Evolutionary conservation across 108 stramenopile species (phyloP).

Genomic region (Stephanodiscus triporus): DNA sequence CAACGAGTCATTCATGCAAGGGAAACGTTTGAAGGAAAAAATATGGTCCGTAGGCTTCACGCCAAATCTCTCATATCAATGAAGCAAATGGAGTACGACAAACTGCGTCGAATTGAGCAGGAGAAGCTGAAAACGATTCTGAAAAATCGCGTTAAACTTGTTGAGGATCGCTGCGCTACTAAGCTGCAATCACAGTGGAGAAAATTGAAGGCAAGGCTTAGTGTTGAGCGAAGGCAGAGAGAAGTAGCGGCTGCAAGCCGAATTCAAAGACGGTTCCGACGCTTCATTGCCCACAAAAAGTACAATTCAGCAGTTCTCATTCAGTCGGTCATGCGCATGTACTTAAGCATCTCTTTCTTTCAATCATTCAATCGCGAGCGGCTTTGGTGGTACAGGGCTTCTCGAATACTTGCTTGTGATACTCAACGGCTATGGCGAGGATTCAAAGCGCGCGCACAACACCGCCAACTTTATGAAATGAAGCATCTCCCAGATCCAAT

Average conservation of each 20-base stretch:
- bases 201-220: slow-evolving; percentile 21
- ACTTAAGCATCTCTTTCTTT: neutral
- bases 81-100: slow-evolving; percentile 29
- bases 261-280: slow-evolving; percentile 35
- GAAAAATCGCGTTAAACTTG: slow-evolving; percentile 19
- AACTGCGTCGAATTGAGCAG: slow-evolving; percentile 20
- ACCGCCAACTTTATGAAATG: too few species aligned
- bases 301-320: slow-evolving; percentile 13
- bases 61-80: slow-evolving; percentile 22
- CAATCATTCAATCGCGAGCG: too few species aligned
- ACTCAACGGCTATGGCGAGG: too few species aligned
- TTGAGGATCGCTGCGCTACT: slow-evolving; percentile 26
- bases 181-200: slow-evolving; percentile 39
- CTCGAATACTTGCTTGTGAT: too few species aligned
- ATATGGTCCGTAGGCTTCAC: slow-evolving; percentile 23
- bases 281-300: neutral
- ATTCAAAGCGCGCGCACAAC: too few species aligned
- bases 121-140: slow-evolving; percentile 9
- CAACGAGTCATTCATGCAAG: slow-evolving; percentile 47
- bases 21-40: slow-evolving; percentile 23
- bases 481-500: too few species aligned
- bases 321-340: slow-evolving; percentile 42
- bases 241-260: slow-evolving; percentile 31
- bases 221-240: slow-evolving; percentile 5
- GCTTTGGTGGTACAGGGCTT: too few species aligned